Conservation (phyloP, 2,329 filamentous ascomycete species). For the Ophiostoma perfectum region DNA sequence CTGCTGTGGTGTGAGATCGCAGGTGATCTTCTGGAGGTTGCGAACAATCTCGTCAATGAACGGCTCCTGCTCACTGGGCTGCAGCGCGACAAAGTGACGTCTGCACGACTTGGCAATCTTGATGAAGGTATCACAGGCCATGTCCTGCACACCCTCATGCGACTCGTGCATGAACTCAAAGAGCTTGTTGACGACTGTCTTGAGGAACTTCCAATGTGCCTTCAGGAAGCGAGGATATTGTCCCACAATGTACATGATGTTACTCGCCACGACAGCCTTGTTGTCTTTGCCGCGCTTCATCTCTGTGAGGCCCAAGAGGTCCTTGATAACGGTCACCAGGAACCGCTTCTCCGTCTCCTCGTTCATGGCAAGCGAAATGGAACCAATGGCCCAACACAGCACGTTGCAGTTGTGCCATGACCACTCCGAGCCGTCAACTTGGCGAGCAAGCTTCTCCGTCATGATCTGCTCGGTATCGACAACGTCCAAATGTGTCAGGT, state of each 20-base stretch:
- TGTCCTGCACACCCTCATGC: slow-evolving; percentile 97
- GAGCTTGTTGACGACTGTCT: slow-evolving; percentile 98
- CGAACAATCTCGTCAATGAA: slow-evolving; percentile 99
- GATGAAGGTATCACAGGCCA: slow-evolving; percentile 99
- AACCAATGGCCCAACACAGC: slow-evolving; percentile 97
- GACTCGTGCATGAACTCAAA: slow-evolving; percentile 99
- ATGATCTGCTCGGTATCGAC: slow-evolving; percentile 98
- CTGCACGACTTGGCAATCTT: slow-evolving; percentile 99
- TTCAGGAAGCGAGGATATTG: slow-evolving; percentile 98
- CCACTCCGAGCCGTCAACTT: slow-evolving; percentile 95
- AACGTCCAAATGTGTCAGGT: slow-evolving; percentile 94
- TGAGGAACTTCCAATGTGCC: slow-evolving; percentile 99
- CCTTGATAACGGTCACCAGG: slow-evolving; percentile 97
- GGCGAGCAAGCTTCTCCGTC: slow-evolving; percentile 94
- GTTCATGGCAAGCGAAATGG: slow-evolving; percentile 98
- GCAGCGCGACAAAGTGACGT: slow-evolving; percentile 91
- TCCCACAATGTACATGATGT: slow-evolving; percentile 99
- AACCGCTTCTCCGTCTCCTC: slow-evolving; percentile 99
- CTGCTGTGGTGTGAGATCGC: slow-evolving; percentile 90
- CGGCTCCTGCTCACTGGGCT: slow-evolving; percentile 88
- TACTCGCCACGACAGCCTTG: slow-evolving; percentile 97
- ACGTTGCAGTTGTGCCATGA: slow-evolving; percentile 99
- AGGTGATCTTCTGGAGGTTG: slow-evolving; percentile 92
- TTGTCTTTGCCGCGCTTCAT: slow-evolving; percentile 99
- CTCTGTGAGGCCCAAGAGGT: slow-evolving; percentile 90